Conservation (phyloP, 805 yeast genomes). For the Candida pini region DNA sequence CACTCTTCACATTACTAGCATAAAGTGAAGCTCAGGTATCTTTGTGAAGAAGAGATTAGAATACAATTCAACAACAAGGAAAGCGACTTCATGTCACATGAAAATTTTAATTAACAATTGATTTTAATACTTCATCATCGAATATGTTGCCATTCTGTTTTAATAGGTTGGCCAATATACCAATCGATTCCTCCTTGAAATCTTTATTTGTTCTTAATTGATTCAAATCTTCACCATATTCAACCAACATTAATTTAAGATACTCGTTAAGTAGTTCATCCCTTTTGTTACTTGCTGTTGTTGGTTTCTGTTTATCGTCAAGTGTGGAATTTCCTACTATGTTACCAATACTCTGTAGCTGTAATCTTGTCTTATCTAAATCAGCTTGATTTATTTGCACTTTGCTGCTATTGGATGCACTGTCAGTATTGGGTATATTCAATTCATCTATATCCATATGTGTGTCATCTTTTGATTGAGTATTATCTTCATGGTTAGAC, state of each 20-base stretch:
- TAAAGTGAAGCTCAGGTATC: too few species aligned
- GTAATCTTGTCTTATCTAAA: slow-evolving; percentile 10
- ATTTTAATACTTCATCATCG: slow-evolving; percentile 44
- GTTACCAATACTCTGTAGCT: slow-evolving; percentile 4
- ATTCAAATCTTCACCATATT: slow-evolving; percentile 58
- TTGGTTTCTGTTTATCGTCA: slow-evolving; percentile 2
- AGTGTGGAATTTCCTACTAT: slow-evolving; percentile 5
- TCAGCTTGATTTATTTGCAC: slow-evolving; percentile 12
- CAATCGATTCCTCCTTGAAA: slow-evolving; percentile 49
- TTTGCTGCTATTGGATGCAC: slow-evolving; percentile 2
- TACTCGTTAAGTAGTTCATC: slow-evolving; percentile 44
- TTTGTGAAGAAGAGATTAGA: too few species aligned
- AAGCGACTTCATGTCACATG: too few species aligned
- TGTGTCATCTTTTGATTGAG: slow-evolving; percentile 3
- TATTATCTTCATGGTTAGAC: slow-evolving; percentile 1
- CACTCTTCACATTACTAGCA: too few species aligned
- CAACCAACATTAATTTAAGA: slow-evolving; percentile 48
- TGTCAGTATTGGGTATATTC: slow-evolving; percentile 11
- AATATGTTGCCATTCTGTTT: slow-evolving; percentile 57
- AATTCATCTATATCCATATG: slow-evolving; percentile 24
- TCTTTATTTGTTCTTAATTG: slow-evolving; percentile 58
- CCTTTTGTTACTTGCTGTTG: slow-evolving; percentile 20
- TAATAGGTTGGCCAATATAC: slow-evolving; percentile 49
- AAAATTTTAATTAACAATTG: slow-evolving; percentile 6
- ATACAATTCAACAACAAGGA: too few species aligned